These are phyloP conservation scores for Westerdykella ornata DNA, from an alignment of 2,329 filamentous ascomycete genomes.

Conservation along the genomic window DNA sequence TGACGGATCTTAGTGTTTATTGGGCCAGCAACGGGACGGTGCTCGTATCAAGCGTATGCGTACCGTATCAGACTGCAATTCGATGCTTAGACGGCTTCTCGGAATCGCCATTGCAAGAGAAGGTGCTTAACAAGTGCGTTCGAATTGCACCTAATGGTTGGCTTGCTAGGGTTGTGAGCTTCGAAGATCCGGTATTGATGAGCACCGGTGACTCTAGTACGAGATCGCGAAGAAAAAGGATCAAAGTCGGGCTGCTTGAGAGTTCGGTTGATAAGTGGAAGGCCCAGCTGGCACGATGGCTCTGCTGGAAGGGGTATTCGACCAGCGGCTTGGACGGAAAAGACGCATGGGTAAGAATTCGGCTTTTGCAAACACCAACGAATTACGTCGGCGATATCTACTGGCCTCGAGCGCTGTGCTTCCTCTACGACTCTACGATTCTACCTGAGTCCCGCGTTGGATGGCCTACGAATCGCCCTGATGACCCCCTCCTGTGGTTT, in stretches of 20 bases:
- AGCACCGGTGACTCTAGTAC: slow-evolving; percentile 14
- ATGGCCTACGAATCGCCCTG: not conserved
- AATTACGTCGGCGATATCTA: slow-evolving; percentile 24
- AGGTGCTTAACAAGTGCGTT: slow-evolving; percentile 22
- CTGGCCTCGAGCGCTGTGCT: slow-evolving; percentile 35
- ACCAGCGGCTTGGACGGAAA: slow-evolving; percentile 19
- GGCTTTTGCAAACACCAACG: slow-evolving; percentile 12
- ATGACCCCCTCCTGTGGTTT: slow-evolving; percentile 23
- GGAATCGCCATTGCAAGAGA: slow-evolving; percentile 13
- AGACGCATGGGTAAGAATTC: slow-evolving; percentile 29
- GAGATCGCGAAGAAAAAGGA: slow-evolving; percentile 20
- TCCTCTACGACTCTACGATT: slow-evolving; percentile 12
- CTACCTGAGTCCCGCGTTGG: not conserved
- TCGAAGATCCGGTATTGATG: slow-evolving; percentile 23
- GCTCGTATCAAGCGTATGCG: slow-evolving; percentile 26
- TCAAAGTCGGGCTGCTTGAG: slow-evolving; percentile 20
- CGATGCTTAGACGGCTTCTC: slow-evolving; percentile 15
- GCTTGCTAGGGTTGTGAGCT: slow-evolving; percentile 26
- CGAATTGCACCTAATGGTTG: slow-evolving; percentile 32
- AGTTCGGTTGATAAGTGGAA: slow-evolving; percentile 33
- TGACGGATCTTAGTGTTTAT: slow-evolving; percentile 27
- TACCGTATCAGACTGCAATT: slow-evolving; percentile 15
- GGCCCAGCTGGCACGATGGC: slow-evolving; percentile 25
- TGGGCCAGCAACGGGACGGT: slow-evolving; percentile 34
- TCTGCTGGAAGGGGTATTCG: slow-evolving; percentile 32